Conservation (phyloP, 2,329 filamentous ascomycete genomes). For the Diaporthe sp. region DNA sequence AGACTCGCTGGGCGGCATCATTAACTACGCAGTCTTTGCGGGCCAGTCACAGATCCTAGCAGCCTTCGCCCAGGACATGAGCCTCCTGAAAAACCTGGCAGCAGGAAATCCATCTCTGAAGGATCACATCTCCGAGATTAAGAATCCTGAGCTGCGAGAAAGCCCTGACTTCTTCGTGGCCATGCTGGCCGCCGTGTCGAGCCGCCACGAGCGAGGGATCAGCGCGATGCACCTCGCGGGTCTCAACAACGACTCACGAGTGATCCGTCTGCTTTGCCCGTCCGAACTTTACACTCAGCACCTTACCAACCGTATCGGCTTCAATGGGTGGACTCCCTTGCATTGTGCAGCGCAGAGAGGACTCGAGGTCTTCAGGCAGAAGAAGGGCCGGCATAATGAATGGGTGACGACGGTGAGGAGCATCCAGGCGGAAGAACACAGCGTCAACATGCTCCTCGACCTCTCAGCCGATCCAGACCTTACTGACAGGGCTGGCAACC, state of each 20-base stretch:
- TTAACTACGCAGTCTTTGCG: slow-evolving; percentile 3
- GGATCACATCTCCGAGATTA: not conserved
- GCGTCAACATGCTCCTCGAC: not conserved
- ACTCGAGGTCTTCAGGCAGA: not conserved
- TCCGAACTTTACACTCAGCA: not conserved
- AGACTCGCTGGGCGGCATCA: not conserved
- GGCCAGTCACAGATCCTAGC: not conserved
- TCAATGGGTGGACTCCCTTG: not conserved
- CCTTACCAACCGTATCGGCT: not conserved
- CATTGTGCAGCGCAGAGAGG: slow-evolving; percentile 13
- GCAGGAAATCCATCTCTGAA: not conserved
- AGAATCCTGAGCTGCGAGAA: not conserved
- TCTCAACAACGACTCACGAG: not conserved
- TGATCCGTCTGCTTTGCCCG: not conserved
- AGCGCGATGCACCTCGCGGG: not conserved
- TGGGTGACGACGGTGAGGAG: not conserved
- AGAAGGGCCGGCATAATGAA: not conserved
- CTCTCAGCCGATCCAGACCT: not conserved
- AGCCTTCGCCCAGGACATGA: not conserved
- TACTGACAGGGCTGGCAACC: not conserved
- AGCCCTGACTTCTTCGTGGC: not conserved
- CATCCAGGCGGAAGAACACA: not conserved
- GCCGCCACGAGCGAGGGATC: not conserved
- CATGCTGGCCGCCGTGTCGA: not conserved
- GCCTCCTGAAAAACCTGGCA: not conserved